A percentile compares a stretch with the other conserved stretches of the same genome.
phyloP scores from a whole-genome alignment of 2,329 filamentous ascomycete genomes.

The Ophiostoma populinum region DNA sequence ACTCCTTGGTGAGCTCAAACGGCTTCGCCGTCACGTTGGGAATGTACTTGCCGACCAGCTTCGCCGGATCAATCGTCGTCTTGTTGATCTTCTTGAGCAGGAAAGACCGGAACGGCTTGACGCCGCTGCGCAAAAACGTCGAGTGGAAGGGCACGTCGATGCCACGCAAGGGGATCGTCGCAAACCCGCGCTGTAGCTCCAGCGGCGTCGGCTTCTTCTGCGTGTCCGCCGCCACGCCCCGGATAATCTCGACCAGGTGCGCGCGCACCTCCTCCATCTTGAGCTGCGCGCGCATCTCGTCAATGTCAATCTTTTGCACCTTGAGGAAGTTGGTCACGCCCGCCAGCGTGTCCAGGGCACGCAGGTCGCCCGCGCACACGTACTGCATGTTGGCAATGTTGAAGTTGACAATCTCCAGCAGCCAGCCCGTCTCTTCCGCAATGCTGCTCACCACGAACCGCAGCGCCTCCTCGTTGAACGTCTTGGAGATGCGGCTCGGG shows the following conservation, averaged over 20 bases:
- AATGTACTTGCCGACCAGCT: conserved; percentile 96
- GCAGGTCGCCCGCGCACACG: conserved; percentile 53
- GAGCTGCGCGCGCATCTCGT: conserved; percentile 72
- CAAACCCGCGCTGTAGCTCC: conserved; percentile 84
- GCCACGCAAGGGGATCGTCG: conserved; percentile 88
- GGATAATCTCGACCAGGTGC: conserved; percentile 81
- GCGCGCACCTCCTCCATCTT: conserved; percentile 82
- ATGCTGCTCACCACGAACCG: conserved; percentile 96
- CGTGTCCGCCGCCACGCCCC: conserved; percentile 71
- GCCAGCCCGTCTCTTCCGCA: conserved; percentile 81
- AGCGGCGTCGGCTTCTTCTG: conserved; percentile 76
- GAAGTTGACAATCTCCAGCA: conserved; percentile 98
- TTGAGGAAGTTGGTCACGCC: conserved; percentile 92
- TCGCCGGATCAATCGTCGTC: conserved; percentile 92
- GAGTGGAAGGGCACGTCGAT: conserved; percentile 99
- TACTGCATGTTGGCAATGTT: conserved; percentile 65
- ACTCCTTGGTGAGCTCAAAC: conserved; percentile 92
- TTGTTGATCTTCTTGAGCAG: conserved; percentile 99
- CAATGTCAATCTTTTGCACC: conserved; percentile 92
- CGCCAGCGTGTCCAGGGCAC: conserved; percentile 53
- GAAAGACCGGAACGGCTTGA: conserved; percentile 98
- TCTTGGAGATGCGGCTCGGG: conserved; percentile 94
- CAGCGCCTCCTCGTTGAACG: conserved; percentile 92
- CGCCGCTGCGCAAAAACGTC: conserved; percentile 91
- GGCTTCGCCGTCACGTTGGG: conserved; percentile 95